These are phyloP conservation scores for Plantago rigida DNA, from an alignment of 305 asterid genomes.

Conservation along the genomic window DNA sequence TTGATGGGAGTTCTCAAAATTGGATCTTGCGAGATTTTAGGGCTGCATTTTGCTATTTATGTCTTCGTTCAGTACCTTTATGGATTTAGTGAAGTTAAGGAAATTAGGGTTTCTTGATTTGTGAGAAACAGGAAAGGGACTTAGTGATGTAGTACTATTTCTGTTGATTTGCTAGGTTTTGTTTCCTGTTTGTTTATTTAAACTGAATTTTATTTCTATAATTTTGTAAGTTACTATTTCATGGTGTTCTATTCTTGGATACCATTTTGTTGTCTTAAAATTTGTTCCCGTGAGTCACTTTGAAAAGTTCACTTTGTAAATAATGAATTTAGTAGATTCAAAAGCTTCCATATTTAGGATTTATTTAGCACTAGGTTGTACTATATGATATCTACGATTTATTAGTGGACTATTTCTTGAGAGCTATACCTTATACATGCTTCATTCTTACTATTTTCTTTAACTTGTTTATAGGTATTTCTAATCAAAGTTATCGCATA, in stretches of 20 bases:
- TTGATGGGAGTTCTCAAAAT: slow-evolving; percentile 17
- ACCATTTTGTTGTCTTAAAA: not conserved
- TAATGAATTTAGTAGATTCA: not conserved
- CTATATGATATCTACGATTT: not conserved
- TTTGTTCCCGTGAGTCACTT: not conserved
- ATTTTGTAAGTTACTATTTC: not conserved
- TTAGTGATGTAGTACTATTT: not conserved
- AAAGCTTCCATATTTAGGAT: not conserved
- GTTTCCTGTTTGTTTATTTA: not conserved
- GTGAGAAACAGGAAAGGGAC: not conserved
- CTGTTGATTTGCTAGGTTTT: slow-evolving; percentile 5
- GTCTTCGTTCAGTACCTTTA: not conserved
- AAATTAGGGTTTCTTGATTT: slow-evolving; percentile 25
- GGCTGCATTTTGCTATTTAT: slow-evolving; percentile 27
- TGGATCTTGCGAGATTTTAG: slow-evolving; percentile 27
- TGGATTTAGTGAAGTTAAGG: not conserved
- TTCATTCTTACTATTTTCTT: slow-evolving; percentile 1
- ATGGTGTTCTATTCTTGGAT: too few relatives aligned
- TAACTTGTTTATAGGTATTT: slow-evolving; percentile 28
- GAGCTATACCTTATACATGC: not conserved
- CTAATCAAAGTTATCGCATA: slow-evolving; percentile 11
- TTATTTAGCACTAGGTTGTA: not conserved
- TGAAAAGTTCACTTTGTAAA: not conserved
- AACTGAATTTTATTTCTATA: not conserved
- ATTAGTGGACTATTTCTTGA: not conserved